Evolutionary conservation across 176 grass and related monocot species (phyloP), one percentile per base, ranked within the genome.

Genomic region (Bothriochloa decipiens): DNA sequence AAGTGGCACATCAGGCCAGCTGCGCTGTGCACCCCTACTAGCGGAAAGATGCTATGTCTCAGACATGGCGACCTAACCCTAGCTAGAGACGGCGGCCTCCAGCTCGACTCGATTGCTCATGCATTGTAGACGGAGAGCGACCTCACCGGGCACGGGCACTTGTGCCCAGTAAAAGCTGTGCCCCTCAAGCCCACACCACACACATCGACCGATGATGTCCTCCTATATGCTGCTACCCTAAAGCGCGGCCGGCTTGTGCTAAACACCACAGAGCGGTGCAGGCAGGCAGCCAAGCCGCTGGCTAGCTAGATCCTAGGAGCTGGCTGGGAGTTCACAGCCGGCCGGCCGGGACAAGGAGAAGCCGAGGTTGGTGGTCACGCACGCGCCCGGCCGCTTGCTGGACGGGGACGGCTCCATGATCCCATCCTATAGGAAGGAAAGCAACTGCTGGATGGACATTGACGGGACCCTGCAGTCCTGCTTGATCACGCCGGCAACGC

Each of bases 51-150:
- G 70, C 26, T 4, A 22, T 60, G 78, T 76, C 85, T 55, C 79
- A 45, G 26, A 82, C 79, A 58, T 46, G 71, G 78, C 49, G 49
- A 87, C 85, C 78, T 78, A 53, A 76, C 40, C 47, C 68, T 42
- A 40, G 18, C 49, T 53, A 22, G 18, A 25, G 6, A 9, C 13
- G 16, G 23, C 22, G 20, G 11, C 67, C 5, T 43, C 11, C 68
- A 14, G 7, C 58, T 61, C 58, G 26, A 18, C 18, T 6, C 29
- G 29, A 32, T 32, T 32, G 29, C 29, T 32, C 29, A 32, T 52
- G 49, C 62, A 62, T 40, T 40, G 40, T 58, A 63, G 75, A 41
- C 42, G 14, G 86, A 82, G 65, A 78, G 71, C 86, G 80, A 78
- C 74, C 41, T 39, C 57, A 60, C 72, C 72, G 2, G 3, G 72